phyloP scores from a whole-genome alignment of 2,329 filamentous ascomycete genomes.

The Arthrobotrys musiformis region DNA sequence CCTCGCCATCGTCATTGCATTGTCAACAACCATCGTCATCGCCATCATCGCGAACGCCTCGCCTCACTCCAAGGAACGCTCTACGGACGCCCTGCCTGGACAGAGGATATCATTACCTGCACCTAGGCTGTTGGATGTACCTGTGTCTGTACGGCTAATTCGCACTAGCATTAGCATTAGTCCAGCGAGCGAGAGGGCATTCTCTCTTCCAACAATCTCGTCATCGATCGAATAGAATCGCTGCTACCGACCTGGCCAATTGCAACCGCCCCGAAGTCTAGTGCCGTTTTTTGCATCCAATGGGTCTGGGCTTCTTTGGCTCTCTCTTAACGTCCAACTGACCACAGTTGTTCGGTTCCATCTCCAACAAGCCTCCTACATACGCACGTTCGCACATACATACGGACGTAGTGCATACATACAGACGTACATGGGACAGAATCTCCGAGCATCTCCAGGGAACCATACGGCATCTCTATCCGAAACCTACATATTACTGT shows the following conservation, averaged over 20 bases:
- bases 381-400: background rate
- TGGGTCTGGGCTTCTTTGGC: constrained; percentile 19
- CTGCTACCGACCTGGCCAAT: background rate
- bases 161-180: too few species aligned
- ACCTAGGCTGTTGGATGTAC: background rate
- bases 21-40: constrained; percentile 2
- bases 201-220: background rate
- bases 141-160: background rate
- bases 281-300: too few species aligned
- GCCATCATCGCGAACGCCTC: background rate
- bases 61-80: background rate
- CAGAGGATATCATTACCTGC: too few species aligned
- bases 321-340: constrained; percentile 10
- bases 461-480: background rate
- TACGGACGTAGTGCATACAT: background rate
- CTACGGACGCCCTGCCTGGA: too few species aligned
- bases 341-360: constrained; percentile 29
- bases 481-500: constrained; percentile 14
- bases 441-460: background rate
- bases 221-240: constrained; percentile 8
- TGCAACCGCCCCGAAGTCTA: background rate
- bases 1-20: constrained; percentile 23
- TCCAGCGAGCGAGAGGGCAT: background rate
- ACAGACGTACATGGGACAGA: background rate
- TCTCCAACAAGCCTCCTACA: background rate